Conservation (phyloP, 208 protist genomes). For the Strigomonas galati region DNA sequence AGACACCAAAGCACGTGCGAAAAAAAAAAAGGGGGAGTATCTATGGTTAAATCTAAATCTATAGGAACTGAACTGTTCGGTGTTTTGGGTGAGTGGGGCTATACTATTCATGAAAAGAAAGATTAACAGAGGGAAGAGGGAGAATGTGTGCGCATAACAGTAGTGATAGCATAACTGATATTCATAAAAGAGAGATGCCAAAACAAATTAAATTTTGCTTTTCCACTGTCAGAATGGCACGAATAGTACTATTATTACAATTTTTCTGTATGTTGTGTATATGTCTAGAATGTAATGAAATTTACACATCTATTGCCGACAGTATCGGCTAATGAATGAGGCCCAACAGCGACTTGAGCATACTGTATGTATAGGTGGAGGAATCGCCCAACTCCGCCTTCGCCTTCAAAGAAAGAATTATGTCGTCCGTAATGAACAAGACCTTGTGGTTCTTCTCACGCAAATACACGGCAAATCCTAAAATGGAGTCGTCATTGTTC, state of each 20-base stretch:
- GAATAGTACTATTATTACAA: too few species aligned
- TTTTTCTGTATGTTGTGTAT: too few species aligned
- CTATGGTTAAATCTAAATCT: too few species aligned
- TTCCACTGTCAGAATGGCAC: too few species aligned
- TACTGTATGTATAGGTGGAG: constrained; percentile 26
- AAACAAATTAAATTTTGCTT: too few species aligned
- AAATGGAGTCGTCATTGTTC: constrained; percentile 75
- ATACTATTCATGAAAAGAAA: background rate
- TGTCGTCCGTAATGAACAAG: constrained; percentile 79
- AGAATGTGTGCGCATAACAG: background rate
- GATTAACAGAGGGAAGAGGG: background rate
- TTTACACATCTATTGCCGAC: too few species aligned
- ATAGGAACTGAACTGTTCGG: constrained; percentile 1
- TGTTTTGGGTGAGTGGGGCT: background rate
- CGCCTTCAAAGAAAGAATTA: constrained; percentile 76
- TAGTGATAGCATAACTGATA: too few species aligned
- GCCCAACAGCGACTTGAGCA: too few species aligned
- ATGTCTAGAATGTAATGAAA: too few species aligned
- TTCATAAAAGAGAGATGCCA: too few species aligned
- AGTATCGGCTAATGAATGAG: background rate
- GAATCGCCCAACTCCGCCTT: constrained; percentile 51
- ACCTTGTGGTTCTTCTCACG: constrained; percentile 31
- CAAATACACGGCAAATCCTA: constrained; percentile 81
- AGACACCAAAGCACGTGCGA: background rate
- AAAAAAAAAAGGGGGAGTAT: constrained; percentile 1